phyloP scores from a whole-genome alignment of 1,284 basidiomycete species.

The Ustilago loliicola region DNA sequence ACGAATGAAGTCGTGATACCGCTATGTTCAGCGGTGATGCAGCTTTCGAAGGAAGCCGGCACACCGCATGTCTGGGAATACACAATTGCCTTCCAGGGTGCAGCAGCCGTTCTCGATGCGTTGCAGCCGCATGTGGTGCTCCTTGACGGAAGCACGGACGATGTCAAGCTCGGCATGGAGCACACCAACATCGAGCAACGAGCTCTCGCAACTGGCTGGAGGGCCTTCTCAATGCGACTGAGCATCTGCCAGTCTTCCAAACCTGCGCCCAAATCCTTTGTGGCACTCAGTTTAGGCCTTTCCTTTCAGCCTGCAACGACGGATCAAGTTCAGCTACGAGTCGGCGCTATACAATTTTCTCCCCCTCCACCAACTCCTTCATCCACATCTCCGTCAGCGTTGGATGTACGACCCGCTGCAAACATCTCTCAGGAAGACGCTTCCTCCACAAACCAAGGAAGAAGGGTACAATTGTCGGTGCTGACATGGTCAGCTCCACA shows the following conservation, averaged over 20 bases:
- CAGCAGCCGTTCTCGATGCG: not conserved
- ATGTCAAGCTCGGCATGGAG: not conserved
- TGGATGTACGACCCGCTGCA: constrained; percentile 14
- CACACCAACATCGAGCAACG: not conserved
- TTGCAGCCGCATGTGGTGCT: not conserved
- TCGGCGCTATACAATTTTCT: constrained; percentile 32
- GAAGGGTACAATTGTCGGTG: constrained; percentile 5
- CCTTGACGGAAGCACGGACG: not conserved
- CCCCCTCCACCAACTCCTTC: not conserved
- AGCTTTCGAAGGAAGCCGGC: too few relatives aligned
- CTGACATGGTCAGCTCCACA: constrained; percentile 10
- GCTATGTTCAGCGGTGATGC: constrained; percentile 28
- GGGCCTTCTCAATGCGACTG: not conserved
- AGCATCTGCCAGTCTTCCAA: not conserved
- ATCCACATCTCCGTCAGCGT: not conserved
- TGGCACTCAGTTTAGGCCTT: constrained; percentile 25
- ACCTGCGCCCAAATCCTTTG: not conserved
- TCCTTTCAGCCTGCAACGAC: not conserved
- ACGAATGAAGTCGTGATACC: not conserved
- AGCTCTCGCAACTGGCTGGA: constrained; percentile 14
- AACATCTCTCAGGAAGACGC: not conserved
- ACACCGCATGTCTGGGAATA: constrained; percentile 10
- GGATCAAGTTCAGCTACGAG: not conserved
- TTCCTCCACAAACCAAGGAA: not conserved
- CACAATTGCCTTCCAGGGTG: constrained; percentile 17